These are phyloP conservation scores for Fusarium pseudograminearum DNA, from an alignment of 2,329 filamentous ascomycete genomes.

Conservation along the genomic window DNA sequence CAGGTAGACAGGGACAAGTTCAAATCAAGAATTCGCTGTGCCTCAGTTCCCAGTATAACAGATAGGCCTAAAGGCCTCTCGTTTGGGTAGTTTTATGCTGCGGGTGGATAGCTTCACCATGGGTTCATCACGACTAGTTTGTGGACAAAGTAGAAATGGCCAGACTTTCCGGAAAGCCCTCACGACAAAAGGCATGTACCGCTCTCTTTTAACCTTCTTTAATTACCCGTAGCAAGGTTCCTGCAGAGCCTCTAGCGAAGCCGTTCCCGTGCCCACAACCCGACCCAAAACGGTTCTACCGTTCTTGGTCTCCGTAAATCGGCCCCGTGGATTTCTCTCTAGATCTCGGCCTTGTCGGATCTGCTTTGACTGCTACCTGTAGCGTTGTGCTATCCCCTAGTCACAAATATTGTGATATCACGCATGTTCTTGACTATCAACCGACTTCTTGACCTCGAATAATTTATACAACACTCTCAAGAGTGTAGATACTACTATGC, in stretches of 20 bases:
- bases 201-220: constrained; percentile 22
- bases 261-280: constrained; percentile 11
- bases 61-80: too few relatives aligned
- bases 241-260: neutral
- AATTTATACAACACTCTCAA: neutral
- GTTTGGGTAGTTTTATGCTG: too few relatives aligned
- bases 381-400: constrained; percentile 1
- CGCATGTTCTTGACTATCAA: neutral
- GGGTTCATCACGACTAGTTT: too few relatives aligned
- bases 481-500: neutral
- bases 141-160: too few relatives aligned
- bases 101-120: too few relatives aligned
- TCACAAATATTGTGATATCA: neutral
- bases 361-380: neutral
- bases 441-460: neutral
- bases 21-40: too few relatives aligned
- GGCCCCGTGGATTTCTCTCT: neutral
- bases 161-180: neutral
- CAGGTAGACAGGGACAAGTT: too few relatives aligned
- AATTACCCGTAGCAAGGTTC: neutral
- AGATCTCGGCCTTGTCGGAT: neutral
- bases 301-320: neutral
- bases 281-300: neutral
- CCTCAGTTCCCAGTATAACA: too few relatives aligned
- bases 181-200: neutral